These are phyloP conservation scores for Eleusine indica DNA, from an alignment of 176 grass and related monocot genomes.

Conservation along the genomic window DNA sequence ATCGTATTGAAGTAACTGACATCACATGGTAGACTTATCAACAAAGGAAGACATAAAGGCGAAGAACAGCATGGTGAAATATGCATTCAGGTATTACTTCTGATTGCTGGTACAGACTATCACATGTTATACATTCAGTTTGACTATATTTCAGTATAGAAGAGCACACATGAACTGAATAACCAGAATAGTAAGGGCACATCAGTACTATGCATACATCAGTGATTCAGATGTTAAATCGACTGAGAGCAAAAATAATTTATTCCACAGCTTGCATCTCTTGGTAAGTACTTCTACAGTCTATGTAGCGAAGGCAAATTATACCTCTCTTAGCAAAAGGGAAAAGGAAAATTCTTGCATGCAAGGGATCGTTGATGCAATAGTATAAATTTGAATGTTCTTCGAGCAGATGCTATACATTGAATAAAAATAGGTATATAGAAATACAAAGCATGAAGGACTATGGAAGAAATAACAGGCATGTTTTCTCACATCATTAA, in stretches of 20 bases:
- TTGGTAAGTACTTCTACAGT: neutral
- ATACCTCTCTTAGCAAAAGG: constrained; percentile 1
- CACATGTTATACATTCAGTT: neutral
- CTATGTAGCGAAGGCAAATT: neutral
- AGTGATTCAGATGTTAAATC: neutral
- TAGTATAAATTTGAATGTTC: constrained; percentile 1
- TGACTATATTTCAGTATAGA: neutral
- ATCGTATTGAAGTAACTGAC: constrained; percentile 28
- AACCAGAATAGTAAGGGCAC: neutral
- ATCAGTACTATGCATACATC: neutral
- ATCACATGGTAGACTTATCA: neutral
- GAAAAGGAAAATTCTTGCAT: neutral
- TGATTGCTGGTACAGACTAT: neutral
- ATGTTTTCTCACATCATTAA: constrained; percentile 79
- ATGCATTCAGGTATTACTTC: neutral
- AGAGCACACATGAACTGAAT: neutral
- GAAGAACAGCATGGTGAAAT: constrained; percentile 15
- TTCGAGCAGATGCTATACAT: constrained; percentile 28
- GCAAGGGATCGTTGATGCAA: neutral
- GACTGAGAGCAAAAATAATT: neutral
- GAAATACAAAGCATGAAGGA: neutral
- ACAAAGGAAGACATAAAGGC: constrained; percentile 12
- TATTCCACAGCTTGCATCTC: neutral
- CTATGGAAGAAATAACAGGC: constrained; percentile 6
- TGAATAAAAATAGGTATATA: constrained; percentile 19